Conservation (phyloP, 495 filamentous ascomycete species). For the Cryomyces antarcticus region DNA sequence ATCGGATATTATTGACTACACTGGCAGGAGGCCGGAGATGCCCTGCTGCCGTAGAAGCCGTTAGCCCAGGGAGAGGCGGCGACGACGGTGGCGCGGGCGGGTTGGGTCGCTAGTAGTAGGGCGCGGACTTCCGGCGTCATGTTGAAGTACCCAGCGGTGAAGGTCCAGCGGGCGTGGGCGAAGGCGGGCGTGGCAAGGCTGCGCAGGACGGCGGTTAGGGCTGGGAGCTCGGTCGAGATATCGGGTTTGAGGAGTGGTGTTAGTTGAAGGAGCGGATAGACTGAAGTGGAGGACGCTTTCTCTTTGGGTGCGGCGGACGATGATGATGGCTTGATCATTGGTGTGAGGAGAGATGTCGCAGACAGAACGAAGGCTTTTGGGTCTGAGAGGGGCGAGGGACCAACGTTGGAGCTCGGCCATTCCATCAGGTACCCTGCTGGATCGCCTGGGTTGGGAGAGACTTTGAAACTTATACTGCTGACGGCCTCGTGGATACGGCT, state of each 20-base stretch:
- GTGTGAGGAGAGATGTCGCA: conserved; percentile 41
- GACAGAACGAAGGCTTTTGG: conserved; percentile 46
- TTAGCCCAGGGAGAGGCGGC: conserved; percentile 92
- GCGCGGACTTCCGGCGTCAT: conserved; percentile 63
- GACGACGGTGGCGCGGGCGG: conserved; percentile 53
- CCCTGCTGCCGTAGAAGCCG: conserved; percentile 84
- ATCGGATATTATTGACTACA: no score
- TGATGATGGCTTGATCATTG: conserved; percentile 35
- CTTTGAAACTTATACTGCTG: conserved; percentile 60
- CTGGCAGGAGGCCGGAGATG: conserved; percentile 61
- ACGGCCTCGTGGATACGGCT: conserved; percentile 53
- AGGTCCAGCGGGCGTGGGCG: conserved; percentile 60
- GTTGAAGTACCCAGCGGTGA: conserved; percentile 97
- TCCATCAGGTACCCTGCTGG: conserved; percentile 45
- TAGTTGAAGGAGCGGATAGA: conserved; percentile 74
- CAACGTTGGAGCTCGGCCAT: conserved; percentile 62
- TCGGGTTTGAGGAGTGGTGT: conserved; percentile 63
- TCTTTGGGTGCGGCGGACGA: conserved; percentile 13
- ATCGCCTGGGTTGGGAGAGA: conserved; percentile 31
- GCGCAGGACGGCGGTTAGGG: conserved; percentile 51
- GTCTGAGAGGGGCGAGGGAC: conserved; percentile 46
- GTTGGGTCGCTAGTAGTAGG: conserved; percentile 51
- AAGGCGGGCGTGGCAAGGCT: conserved; percentile 38
- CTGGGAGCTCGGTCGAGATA: conserved; percentile 73
- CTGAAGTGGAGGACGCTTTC: conserved; percentile 34